phyloP scores from a whole-genome alignment of 169 alveolate genomes.

The Cystoisospora suis region DNA sequence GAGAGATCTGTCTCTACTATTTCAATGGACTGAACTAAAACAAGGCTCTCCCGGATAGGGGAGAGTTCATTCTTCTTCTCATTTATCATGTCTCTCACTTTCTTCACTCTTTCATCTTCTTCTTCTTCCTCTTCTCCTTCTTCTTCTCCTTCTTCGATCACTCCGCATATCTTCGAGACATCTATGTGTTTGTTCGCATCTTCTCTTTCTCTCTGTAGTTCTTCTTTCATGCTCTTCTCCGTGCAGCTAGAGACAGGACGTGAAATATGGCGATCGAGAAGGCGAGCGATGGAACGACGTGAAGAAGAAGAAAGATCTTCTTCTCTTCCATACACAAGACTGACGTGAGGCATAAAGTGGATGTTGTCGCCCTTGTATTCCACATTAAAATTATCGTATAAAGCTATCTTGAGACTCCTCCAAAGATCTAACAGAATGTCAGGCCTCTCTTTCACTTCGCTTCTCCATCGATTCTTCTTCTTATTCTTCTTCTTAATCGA shows the following conservation, averaged over 20 bases:
- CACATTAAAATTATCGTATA: background rate
- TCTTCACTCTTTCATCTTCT: background rate
- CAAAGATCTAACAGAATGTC: background rate
- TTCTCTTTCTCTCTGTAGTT: no score
- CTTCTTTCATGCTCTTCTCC: no score
- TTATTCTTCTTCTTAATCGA: no score
- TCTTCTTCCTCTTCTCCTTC: background rate
- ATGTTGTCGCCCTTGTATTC: background rate
- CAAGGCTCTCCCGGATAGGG: background rate
- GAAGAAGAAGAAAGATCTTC: background rate
- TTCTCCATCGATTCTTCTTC: no score
- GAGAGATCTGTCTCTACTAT: background rate
- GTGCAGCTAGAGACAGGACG: no score
- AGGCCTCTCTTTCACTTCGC: background rate
- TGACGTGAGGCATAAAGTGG: constrained; percentile 24
- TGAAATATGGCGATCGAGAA: no score
- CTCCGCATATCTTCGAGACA: background rate
- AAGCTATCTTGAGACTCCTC: background rate
- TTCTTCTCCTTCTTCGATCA: background rate
- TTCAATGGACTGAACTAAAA: background rate
- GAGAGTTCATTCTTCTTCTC: background rate
- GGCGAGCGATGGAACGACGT: no score
- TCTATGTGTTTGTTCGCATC: no score
- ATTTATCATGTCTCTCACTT: background rate
- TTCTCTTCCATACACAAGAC: background rate